Evolutionary conservation across 768 basidiomycete genomes (phyloP), one percentile per base, ranked within the genome.

Genomic region (Mycena capillaripes): DNA sequence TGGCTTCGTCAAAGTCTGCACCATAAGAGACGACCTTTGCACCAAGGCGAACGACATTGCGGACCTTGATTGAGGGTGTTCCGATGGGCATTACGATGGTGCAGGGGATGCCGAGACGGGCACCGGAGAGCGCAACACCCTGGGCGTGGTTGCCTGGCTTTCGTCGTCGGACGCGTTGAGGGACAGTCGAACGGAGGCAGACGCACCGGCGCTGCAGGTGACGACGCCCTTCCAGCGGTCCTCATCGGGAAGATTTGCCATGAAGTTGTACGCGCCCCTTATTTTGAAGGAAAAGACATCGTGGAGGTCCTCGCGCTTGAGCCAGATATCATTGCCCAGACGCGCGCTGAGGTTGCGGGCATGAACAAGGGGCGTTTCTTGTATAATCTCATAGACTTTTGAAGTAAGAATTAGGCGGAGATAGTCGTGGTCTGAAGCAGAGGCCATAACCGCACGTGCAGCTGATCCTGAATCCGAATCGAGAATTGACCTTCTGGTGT

Each of bases 251-350:
- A 99, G 85, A 81, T 89, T 89, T 25, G 95, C 95, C 97, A 99
- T 99, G 78, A 98, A 95, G 82, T 99, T 99, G 85, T 98, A 99
- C 36, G 98, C 98, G 27, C 98, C 98, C 6, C 98, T 88, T 56
- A 99, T 97, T 80, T 99, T 99, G 91, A 99, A 99, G 81, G 95
- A 97, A 81, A 99, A 99, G 23, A 99, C 98, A 78, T 96, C 93
- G 55, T 99, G 97, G 3, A 98, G 88, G 78, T 99, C 98, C 82
- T 99, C 98, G 29, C 98, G 91, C 84, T 99, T 99, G 69, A 99
- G 89, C 91, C 93, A 97, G 82, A 99, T 93, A 75, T 97, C 90
- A 79, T 96, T 96, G 1, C 98, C 98, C 1, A 99, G 86, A 72
- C 93, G 91, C 71, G 92, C 83, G 76, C 95, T 97, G 25, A 99